Conservation (phyloP, 169 alveolate species). For the Eimeria sp. region DNA sequence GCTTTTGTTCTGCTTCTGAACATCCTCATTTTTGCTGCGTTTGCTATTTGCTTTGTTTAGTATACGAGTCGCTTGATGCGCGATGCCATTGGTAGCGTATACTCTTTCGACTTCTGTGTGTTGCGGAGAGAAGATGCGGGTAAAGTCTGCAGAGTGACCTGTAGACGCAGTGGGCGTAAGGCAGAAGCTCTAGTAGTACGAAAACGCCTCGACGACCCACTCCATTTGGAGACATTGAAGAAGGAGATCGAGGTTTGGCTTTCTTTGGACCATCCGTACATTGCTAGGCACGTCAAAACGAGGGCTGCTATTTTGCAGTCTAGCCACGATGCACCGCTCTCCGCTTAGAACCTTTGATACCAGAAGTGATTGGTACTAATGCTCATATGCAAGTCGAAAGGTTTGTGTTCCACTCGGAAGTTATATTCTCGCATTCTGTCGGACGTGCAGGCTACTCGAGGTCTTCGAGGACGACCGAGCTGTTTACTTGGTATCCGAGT, state of each 20-base stretch:
- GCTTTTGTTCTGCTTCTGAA: not conserved
- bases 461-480: conserved; percentile 90
- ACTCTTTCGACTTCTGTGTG: conserved; percentile 22
- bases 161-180: conserved; percentile 68
- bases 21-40: not conserved
- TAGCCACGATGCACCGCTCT: not conserved
- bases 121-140: conserved; percentile 58
- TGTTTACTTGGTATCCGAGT: conserved; percentile 80
- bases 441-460: conserved; percentile 88
- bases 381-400: not conserved
- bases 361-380: not conserved
- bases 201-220: conserved; percentile 44
- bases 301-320: not conserved
- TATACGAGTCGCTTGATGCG: conserved; percentile 71
- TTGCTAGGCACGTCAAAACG: conserved; percentile 85
- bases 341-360: not conserved
- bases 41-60: not conserved
- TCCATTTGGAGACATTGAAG: conserved; percentile 81
- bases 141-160: conserved; percentile 66
- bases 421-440: not conserved
- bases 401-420: not conserved
- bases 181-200: conserved; percentile 42
- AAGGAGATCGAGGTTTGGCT: conserved; percentile 85
- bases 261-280: conserved; percentile 94
- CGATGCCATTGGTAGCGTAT: conserved; percentile 31